Evolutionary conservation across 2,329 filamentous ascomycete species (phyloP).

Genomic region (Cercospora beticola): DNA sequence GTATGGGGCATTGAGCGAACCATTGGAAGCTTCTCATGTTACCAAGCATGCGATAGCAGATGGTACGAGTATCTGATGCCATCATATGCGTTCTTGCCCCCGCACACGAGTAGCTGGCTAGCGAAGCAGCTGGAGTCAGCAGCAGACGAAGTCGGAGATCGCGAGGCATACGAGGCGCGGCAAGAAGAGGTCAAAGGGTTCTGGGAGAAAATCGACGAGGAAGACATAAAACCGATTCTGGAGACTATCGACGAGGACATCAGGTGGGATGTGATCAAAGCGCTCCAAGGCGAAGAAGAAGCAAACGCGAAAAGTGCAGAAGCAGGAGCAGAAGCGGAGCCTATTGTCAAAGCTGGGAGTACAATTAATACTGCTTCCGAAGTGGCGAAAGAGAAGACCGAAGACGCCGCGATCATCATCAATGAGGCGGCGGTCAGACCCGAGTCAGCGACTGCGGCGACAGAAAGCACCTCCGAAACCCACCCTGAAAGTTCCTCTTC

Average conservation of each 20-base stretch:
- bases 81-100: slow-evolving; percentile 86
- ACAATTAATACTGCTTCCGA: slow-evolving; percentile 11
- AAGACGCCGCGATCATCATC: slow-evolving; percentile 36
- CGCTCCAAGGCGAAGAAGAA: slow-evolving; percentile 52
- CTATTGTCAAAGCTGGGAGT: slow-evolving; percentile 30
- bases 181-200: slow-evolving; percentile 78
- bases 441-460: slow-evolving; percentile 10
- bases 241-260: slow-evolving; percentile 62
- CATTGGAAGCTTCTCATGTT: slow-evolving; percentile 88
- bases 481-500: not conserved
- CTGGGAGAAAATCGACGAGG: slow-evolving; percentile 80
- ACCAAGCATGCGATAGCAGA: slow-evolving; percentile 89
- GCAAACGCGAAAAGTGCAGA: slow-evolving; percentile 36
- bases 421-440: slow-evolving; percentile 24
- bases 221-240: slow-evolving; percentile 70
- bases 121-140: slow-evolving; percentile 78
- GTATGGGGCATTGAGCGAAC: slow-evolving; percentile 92
- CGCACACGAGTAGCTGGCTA: slow-evolving; percentile 82
- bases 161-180: slow-evolving; percentile 65
- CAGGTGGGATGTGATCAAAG: slow-evolving; percentile 61
- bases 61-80: slow-evolving; percentile 98
- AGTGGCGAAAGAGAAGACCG: slow-evolving; percentile 31
- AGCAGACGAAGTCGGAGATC: slow-evolving; percentile 69
- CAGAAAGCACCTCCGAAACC: not conserved
- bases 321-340: slow-evolving; percentile 40